Conservation (phyloP, 331 rosid genomes). For the Rhamnella rubrinervis region DNA sequence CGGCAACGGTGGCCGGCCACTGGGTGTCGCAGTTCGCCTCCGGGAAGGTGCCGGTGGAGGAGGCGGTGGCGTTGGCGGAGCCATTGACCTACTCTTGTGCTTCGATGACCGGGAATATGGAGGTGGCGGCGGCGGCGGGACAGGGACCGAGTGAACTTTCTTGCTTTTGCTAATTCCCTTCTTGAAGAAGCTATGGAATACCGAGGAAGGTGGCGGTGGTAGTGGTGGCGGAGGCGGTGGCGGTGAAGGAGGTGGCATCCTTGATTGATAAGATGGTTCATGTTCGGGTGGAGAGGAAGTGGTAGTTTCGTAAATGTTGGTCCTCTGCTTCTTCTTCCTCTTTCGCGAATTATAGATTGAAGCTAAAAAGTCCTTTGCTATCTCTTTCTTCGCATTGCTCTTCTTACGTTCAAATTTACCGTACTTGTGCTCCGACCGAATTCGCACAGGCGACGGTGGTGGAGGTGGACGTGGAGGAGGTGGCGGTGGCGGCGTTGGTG, state of each 20-base stretch:
- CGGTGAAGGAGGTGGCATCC: conserved; percentile 28
- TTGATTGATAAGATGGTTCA: conserved; percentile 6
- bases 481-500: conserved; percentile 38
- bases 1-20: conserved; percentile 65
- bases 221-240: conserved; percentile 74
- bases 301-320: conserved; percentile 21
- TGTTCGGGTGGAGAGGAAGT: conserved; percentile 28
- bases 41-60: conserved; percentile 21
- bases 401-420: conserved; percentile 48
- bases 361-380: conserved; percentile 59
- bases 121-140: conserved; percentile 33
- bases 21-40: not conserved
- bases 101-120: conserved; percentile 31
- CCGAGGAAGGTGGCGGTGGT: conserved; percentile 56
- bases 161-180: conserved; percentile 56
- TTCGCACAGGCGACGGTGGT: conserved; percentile 39
- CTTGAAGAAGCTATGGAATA: conserved; percentile 59
- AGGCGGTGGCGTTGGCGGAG: conserved; percentile 24
- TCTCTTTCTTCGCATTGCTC: conserved; percentile 73
- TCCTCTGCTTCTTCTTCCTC: conserved; percentile 52
- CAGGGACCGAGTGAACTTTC: conserved; percentile 64
- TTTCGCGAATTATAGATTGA: conserved; percentile 61
- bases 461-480: conserved; percentile 31
- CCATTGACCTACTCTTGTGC: conserved; percentile 32
- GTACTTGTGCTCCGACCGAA: conserved; percentile 42